phyloP scores from a whole-genome alignment of 106 monocot species.

The Triglochin maritima region DNA sequence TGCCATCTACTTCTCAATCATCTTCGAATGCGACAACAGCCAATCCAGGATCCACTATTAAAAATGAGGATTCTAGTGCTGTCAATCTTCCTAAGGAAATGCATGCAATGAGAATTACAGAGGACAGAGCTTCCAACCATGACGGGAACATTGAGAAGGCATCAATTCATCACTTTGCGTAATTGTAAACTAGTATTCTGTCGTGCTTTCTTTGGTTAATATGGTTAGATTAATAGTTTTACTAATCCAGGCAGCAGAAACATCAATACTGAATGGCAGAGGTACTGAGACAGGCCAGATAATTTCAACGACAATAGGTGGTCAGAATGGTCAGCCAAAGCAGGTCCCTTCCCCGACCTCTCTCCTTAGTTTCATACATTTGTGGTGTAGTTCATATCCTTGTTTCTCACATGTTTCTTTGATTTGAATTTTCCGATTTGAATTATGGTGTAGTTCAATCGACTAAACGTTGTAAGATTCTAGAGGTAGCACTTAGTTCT shows the following conservation, averaged over 20 bases:
- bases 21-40: not conserved
- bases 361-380: too few relatives aligned
- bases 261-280: conserved; percentile 40
- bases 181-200: too few relatives aligned
- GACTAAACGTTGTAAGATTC: too few relatives aligned
- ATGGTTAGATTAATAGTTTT: too few relatives aligned
- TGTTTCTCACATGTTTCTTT: too few relatives aligned
- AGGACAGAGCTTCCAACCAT: not conserved
- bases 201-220: too few relatives aligned
- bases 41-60: not conserved
- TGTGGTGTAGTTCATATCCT: too few relatives aligned
- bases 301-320: conserved; percentile 67
- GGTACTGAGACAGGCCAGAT: conserved; percentile 73
- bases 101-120: conserved; percentile 11
- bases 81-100: conserved; percentile 10
- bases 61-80: conserved; percentile 1
- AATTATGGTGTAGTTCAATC: too few relatives aligned
- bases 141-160: too few relatives aligned
- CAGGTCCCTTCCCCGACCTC: conserved; percentile 25
- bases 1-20: conserved; percentile 5
- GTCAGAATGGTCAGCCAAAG: conserved; percentile 67
- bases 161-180: too few relatives aligned
- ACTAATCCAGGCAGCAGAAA: conserved; percentile 5
- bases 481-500: too few relatives aligned
- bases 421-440: too few relatives aligned